Base-by-base conservation (phyloP, 2,329 filamentous ascomycete species). In the Drechslerella coelobrocha region DNA sequence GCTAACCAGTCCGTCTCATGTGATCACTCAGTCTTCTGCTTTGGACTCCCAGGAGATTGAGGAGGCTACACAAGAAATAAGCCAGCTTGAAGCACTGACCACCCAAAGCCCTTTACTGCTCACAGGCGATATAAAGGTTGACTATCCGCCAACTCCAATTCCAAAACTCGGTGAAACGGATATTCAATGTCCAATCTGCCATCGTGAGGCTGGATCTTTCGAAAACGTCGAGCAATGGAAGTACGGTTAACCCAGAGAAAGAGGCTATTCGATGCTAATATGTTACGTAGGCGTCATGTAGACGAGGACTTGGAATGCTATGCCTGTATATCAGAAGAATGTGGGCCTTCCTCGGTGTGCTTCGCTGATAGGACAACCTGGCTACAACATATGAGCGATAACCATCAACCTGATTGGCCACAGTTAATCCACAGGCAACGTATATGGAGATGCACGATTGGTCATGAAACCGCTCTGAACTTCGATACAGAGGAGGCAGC, bases 381-480 rank as follows among this genome's bases (percentile, higher is more conserved):
- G 39, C 4, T 43, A 6, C 39, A 14, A 19, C 39, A 43, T 43
- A 43, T 43, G 39, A 6, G 21, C 5, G 39, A 43, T n/a, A 43
- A 14, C 39, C 39, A 43, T n/a, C n/a, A 6, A 19, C 39, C 4
- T 6, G 21, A n/a, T 43, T 43, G 39, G 39, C 12, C 39, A 43
- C 39, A 43, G 12, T n/a, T 43, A 43, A 43, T 43, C 39, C 12
- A 43, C 39, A 6, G 39, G n/a, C n/a, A n/a, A 43, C n/a, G 39
- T 19, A 14, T 43, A 43, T 43, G 39, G 39, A 43, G 39, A 43
- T 43, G 39, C 21, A 43, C 14, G n/a, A 43, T n/a, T 43, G 39
- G 14, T 6, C 39, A 43, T n/a, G 39, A 43, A 43, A 43, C 5
- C 14, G 39, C 5, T 43, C 39, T 43, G 5, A 19, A 43, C 39